phyloP scores from a whole-genome alignment of 2,329 filamentous ascomycete genomes.

The Alternaria sp. region DNA sequence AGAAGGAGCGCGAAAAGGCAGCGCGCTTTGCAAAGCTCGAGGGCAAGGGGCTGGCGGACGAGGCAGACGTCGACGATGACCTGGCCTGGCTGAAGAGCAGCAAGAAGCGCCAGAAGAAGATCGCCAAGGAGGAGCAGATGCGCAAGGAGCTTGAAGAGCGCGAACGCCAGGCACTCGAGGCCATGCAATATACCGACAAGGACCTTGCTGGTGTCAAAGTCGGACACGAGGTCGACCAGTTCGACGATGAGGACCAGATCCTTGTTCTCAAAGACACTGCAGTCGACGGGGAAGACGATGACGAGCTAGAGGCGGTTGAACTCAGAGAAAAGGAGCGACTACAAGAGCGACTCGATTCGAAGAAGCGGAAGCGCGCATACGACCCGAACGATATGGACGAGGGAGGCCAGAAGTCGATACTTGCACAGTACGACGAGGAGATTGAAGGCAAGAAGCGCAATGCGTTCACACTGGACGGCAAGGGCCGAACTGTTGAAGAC shows the following conservation, averaged over 20 bases:
- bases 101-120: constrained; percentile 94
- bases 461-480: constrained; percentile 82
- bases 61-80: constrained; percentile 72
- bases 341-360: constrained; percentile 78
- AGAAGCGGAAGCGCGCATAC: constrained; percentile 89
- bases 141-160: constrained; percentile 82
- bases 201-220: constrained; percentile 92
- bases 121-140: constrained; percentile 71
- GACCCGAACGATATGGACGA: constrained; percentile 78
- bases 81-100: constrained; percentile 85
- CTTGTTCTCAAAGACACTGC: constrained; percentile 93
- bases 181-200: constrained; percentile 76
- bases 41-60: constrained; percentile 85
- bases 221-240: constrained; percentile 81
- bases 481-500: constrained; percentile 70
- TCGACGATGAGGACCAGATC: constrained; percentile 86
- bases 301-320: constrained; percentile 82
- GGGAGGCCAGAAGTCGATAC: constrained; percentile 69
- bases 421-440: constrained; percentile 95
- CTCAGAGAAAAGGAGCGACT: constrained; percentile 75
- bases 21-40: constrained; percentile 77
- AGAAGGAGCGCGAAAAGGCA: constrained; percentile 84
- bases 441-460: constrained; percentile 90
- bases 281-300: constrained; percentile 81
- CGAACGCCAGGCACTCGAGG: constrained; percentile 66